phyloP scores from a whole-genome alignment of 495 filamentous ascomycete species.

The Barbatosphaeria neglecta region DNA sequence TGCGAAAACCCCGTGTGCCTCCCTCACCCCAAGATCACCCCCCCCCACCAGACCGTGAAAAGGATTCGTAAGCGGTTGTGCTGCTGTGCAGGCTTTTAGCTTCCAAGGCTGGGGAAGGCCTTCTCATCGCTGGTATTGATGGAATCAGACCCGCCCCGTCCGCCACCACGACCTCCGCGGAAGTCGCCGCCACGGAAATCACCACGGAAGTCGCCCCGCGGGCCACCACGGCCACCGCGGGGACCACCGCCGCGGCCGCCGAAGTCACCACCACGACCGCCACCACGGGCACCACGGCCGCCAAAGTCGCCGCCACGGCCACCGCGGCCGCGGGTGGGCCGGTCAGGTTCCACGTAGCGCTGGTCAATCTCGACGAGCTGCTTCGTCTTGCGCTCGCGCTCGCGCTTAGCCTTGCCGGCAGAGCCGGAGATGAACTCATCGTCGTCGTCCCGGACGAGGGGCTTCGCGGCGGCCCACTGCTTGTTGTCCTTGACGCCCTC shows the following conservation, averaged over 20 bases:
- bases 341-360: slow-evolving; percentile 56
- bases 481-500: slow-evolving; percentile 75
- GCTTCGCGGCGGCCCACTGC: slow-evolving; percentile 84
- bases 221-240: slow-evolving; percentile 31
- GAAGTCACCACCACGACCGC: slow-evolving; percentile 35
- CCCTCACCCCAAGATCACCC: too few species aligned
- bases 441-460: slow-evolving; percentile 59
- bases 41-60: neutral
- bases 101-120: slow-evolving; percentile 66
- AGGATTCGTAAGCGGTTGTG: neutral
- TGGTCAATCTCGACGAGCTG: slow-evolving; percentile 77
- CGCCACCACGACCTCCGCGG: slow-evolving; percentile 25
- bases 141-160: slow-evolving; percentile 24
- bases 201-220: slow-evolving; percentile 7
- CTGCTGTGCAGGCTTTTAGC: slow-evolving; percentile 11
- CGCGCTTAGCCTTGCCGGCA: slow-evolving; percentile 71
- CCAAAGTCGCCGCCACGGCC: slow-evolving; percentile 42
- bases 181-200: slow-evolving; percentile 25
- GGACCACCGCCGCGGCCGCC: slow-evolving; percentile 20
- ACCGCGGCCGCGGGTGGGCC: slow-evolving; percentile 39
- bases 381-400: slow-evolving; percentile 89
- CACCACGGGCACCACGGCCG: slow-evolving; percentile 36
- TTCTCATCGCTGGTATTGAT: slow-evolving; percentile 53
- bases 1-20: too few species aligned
- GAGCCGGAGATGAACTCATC: slow-evolving; percentile 65